Percentiles rank a stretch among this genome's conserved stretches.
Conservation (phyloP, 495 filamentous ascomycete species). For the Penicillium angulare region DNA sequence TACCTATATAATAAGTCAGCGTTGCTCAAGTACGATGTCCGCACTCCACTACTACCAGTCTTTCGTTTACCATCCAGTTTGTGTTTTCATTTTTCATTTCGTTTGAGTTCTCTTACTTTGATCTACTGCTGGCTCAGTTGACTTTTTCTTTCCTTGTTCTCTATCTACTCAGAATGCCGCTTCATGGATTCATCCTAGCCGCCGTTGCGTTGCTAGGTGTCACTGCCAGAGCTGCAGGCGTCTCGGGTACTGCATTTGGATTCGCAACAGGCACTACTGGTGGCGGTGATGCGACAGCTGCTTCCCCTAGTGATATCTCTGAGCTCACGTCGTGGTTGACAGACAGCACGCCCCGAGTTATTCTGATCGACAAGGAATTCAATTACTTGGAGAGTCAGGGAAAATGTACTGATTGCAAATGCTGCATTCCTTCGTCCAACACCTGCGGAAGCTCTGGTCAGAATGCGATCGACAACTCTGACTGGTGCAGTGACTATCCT, state of each 20-base stretch:
- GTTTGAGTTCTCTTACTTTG: not conserved
- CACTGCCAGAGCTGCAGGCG: conserved; percentile 25
- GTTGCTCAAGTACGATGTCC: too few relatives aligned
- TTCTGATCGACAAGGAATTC: conserved; percentile 48
- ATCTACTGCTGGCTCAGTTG: not conserved
- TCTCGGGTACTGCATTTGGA: conserved; percentile 41
- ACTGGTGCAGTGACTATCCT: conserved; percentile 29
- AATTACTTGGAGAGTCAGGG: conserved; percentile 37
- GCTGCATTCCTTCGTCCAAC: conserved; percentile 28
- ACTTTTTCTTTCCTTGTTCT: not conserved
- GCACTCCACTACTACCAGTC: not conserved
- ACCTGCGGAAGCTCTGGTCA: conserved; percentile 27
- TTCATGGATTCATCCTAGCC: not conserved
- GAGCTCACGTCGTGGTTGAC: conserved; percentile 34
- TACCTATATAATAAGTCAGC: too few relatives aligned
- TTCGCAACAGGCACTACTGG: conserved; percentile 50
- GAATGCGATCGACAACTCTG: conserved; percentile 28
- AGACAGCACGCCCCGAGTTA: conserved; percentile 44
- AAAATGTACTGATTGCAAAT: conserved; percentile 35
- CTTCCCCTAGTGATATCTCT: conserved; percentile 37
- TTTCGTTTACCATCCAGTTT: not conserved
- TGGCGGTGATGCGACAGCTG: conserved; percentile 46
- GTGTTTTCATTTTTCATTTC: too few relatives aligned
- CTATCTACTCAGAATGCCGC: not conserved
- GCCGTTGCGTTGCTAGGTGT: not conserved